Conservation (phyloP, 2,329 filamentous ascomycete genomes). For the Dryadomyces sulphureus region DNA sequence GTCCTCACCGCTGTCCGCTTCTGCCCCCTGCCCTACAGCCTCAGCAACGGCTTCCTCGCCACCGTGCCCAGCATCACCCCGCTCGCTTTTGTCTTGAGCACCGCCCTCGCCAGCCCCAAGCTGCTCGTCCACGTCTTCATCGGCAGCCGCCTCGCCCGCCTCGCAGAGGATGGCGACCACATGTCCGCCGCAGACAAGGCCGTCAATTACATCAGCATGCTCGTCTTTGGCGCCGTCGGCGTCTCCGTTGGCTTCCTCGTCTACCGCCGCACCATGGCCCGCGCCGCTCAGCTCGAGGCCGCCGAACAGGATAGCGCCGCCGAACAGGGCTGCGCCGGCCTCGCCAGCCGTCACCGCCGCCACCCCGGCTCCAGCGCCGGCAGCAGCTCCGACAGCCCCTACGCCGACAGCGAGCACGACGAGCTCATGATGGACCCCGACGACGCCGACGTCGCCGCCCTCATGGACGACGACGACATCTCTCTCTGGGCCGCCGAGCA, state of each 20-base stretch:
- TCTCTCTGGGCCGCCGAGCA: slow-evolving; percentile 38
- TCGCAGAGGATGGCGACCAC: slow-evolving; percentile 69
- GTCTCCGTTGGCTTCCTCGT: slow-evolving; percentile 69
- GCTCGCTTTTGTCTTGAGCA: slow-evolving; percentile 63
- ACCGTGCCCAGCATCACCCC: slow-evolving; percentile 83
- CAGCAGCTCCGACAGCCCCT: slow-evolving; percentile 4
- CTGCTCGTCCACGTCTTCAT: slow-evolving; percentile 88
- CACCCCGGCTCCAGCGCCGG: slow-evolving; percentile 25
- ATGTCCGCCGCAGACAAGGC: slow-evolving; percentile 69
- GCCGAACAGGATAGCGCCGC: slow-evolving; percentile 29
- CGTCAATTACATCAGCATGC: slow-evolving; percentile 73
- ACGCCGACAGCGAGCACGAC: slow-evolving; percentile 15
- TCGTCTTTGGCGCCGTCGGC: slow-evolving; percentile 56
- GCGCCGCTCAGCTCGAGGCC: slow-evolving; percentile 39
- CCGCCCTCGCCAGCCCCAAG: slow-evolving; percentile 70
- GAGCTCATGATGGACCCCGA: slow-evolving; percentile 17
- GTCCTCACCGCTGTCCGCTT: slow-evolving; percentile 84
- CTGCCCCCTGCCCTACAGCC: slow-evolving; percentile 81
- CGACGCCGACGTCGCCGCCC: slow-evolving; percentile 34
- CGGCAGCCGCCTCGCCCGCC: slow-evolving; percentile 63
- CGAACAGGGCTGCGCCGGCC: slow-evolving; percentile 17
- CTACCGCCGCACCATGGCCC: slow-evolving; percentile 55
- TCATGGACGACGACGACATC: slow-evolving; percentile 45
- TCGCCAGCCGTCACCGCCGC: slow-evolving; percentile 8
- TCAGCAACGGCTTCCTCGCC: slow-evolving; percentile 87